Evolutionary conservation across 768 basidiomycete species (phyloP), one percentile per base, ranked within the genome.

Genomic region (Lactarius hatsudake): DNA sequence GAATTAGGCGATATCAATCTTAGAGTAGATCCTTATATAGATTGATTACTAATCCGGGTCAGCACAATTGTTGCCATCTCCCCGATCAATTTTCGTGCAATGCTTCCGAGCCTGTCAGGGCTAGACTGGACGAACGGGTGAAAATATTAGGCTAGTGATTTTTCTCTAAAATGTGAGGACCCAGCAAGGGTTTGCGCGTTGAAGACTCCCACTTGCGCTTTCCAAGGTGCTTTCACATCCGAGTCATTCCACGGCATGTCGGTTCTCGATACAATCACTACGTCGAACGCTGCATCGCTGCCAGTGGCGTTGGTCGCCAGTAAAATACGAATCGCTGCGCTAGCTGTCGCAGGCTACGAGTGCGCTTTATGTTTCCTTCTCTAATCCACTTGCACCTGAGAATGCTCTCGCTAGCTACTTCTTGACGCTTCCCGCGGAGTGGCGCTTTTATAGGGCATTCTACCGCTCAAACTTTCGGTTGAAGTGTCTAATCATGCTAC

Each of bases 391-490:
- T 13, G 20, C 12, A 15, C 15, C 58, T 59, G 58, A 59, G 6
- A 26, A 40, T 17, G 18, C 8, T 26, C n/a, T 26, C 6, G 58
- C 30, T 53, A 69, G 67, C 59, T 69, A 69, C 42, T 8, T 69
- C 18, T n/a, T 32, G 36, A 69, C 67, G 28, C 64, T 69, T 7
- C 64, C 67, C 43, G 45, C 67, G 28, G 67, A 69, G 36, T 69
- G 53, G 48, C 63, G 67, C 23, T 61, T 65, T 42, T 69, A 65
- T 55, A 63, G 38, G 28, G 18, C n/a, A 15, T 67, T 32, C 32
- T 58, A 32, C 48, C 32, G 32, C 15, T 8, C 10, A 8, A 61
- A 42, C 18, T 43, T 62, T 23, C 8, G 23, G 10, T 18, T 56
- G n/a, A 42, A 5, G 58, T 59, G 36, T 20, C 36, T 15, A 34